phyloP scores from a whole-genome alignment of 345 rosid genomes.

The Heritiera littoralis region DNA sequence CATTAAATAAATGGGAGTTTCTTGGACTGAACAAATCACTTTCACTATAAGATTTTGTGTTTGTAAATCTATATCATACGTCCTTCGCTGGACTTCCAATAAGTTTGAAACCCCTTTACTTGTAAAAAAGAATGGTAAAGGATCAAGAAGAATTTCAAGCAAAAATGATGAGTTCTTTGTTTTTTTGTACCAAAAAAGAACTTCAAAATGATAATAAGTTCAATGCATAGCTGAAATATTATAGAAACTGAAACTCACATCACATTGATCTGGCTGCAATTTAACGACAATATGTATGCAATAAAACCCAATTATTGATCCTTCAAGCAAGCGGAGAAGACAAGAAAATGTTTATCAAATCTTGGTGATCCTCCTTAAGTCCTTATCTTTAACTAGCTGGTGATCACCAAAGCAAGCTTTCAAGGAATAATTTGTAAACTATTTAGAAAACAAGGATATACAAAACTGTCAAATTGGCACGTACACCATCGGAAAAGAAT shows the following conservation, averaged over 20 bases:
- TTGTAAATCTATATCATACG: background rate
- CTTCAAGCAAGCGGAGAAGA: background rate
- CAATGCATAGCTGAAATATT: background rate
- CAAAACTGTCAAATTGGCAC: background rate
- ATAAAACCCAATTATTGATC: background rate
- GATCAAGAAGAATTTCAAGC: background rate
- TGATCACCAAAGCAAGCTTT: too few species aligned
- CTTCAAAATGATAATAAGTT: background rate
- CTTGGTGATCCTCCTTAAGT: too few species aligned
- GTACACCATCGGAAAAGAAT: background rate
- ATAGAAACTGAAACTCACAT: too few species aligned
- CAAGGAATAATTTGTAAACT: too few species aligned
- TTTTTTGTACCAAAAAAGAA: background rate
- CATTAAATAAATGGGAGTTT: constrained; percentile 29
- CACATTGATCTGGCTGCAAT: too few species aligned
- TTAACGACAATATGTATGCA: background rate
- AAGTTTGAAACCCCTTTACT: constrained; percentile 10
- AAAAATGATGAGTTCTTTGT: background rate
- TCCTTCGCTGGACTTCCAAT: constrained; percentile 11
- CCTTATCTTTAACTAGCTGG: too few species aligned
- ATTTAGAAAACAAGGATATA: too few species aligned
- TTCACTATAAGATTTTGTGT: constrained; percentile 7
- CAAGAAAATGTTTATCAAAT: too few species aligned
- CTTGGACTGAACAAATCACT: background rate
- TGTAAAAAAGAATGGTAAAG: constrained; percentile 14